Evolutionary conservation across 306 rosid species (phyloP), one percentile per base, ranked within the genome.

Genomic region (Corylus americana): DNA sequence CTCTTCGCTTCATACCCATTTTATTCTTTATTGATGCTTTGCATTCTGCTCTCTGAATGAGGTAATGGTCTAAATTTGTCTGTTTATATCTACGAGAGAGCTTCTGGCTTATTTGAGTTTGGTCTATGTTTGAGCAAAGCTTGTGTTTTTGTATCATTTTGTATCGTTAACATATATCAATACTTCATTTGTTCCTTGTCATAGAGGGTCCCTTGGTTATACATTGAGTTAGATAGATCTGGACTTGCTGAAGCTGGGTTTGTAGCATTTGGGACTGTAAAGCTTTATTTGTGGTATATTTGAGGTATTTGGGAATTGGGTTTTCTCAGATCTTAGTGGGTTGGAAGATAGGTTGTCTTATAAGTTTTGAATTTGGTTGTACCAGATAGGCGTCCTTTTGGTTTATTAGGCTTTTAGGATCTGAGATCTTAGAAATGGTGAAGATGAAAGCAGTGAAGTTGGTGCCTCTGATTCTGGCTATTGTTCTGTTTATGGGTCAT

Each of bases 391-490:
- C 74, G 53, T 50, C 39, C 18, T 81, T 47, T 58, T 20, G 35
- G 37, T 57, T 79, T 68, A 27, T 76, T 68, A 14, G 39, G 47
- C 35, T 11, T 44, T 59, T 20, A 63, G 68, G 76, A 75, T 81
- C 77, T 79, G 73, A 70, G 75, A 54, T 47, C 7, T 78, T 54
- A 44, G 58, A 27, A 69, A 83, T 70, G 85, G 81, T 71, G 89
- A 86, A 82, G 86, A 83, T 89, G 94, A 87, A 83, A 61, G 59
- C 74, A 70, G 75, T 81, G 54, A 74, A 85, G 79, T 85, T 78
- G 84, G 71, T 80, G 62, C 57, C 77, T 67, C 76, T 83, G 86
- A 80, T 87, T 88, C 80, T 86, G 27, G 84, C 80, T 68, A 18
- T 80, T 20, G 59, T 86, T 73, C 14, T 90, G 14, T 78, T 85